Conservation (phyloP, 2,329 filamentous ascomycete genomes). For the Taxawa tesnikishii region DNA sequence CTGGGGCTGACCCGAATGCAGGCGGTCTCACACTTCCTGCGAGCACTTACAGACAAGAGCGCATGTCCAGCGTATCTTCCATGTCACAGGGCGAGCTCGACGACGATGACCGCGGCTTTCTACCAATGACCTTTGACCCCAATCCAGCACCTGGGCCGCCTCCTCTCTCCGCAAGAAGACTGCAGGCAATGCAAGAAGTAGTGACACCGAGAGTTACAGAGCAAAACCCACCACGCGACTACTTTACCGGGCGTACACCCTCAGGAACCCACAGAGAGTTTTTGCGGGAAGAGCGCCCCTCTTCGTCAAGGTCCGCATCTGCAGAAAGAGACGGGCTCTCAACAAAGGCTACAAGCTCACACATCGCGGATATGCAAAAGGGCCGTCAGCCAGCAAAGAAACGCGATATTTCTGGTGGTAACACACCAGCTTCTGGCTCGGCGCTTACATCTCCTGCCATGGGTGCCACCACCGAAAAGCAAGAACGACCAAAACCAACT, state of each 20-base stretch:
- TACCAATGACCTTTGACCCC: slow-evolving; percentile 40
- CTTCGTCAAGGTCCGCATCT: slow-evolving; percentile 31
- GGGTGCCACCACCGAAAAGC: slow-evolving; percentile 35
- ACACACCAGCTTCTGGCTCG: slow-evolving; percentile 14
- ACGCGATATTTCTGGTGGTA: slow-evolving; percentile 14
- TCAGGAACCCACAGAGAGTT: slow-evolving; percentile 25
- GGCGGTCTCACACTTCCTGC: slow-evolving; percentile 60
- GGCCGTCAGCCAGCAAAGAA: slow-evolving; percentile 49
- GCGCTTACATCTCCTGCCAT: slow-evolving; percentile 15
- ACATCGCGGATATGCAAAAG: slow-evolving; percentile 86
- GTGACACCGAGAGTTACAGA: slow-evolving; percentile 13
- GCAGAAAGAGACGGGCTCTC: slow-evolving; percentile 25
- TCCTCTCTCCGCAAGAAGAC: slow-evolving; percentile 4
- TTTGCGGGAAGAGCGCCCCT: slow-evolving; percentile 24
- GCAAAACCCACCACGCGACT: slow-evolving; percentile 25
- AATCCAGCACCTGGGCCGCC: slow-evolving; percentile 22
- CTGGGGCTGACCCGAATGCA: slow-evolving; percentile 12
- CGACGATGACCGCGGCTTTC: slow-evolving; percentile 42
- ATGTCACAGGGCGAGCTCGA: slow-evolving; percentile 41
- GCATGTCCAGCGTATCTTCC: slow-evolving; percentile 54
- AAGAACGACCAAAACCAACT: slow-evolving; percentile 14
- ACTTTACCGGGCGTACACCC: slow-evolving; percentile 26
- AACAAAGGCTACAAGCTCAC: slow-evolving; percentile 45
- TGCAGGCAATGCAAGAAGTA: slow-evolving; percentile 1
- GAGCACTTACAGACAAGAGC: slow-evolving; percentile 65